phyloP scores from a whole-genome alignment of 768 basidiomycete species.

The Xerocomellus chrysenteron region DNA sequence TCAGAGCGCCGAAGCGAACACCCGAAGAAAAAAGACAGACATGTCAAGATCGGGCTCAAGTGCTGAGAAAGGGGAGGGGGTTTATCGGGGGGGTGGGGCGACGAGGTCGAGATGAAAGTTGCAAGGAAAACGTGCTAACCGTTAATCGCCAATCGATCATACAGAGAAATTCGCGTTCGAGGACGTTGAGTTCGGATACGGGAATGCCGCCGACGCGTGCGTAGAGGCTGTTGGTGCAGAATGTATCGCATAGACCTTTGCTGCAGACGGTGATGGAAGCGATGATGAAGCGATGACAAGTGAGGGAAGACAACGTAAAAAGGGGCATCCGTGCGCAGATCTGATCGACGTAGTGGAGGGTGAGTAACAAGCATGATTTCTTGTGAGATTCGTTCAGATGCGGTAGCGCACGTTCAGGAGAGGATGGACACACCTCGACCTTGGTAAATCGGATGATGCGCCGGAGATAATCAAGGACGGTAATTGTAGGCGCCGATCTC shows the following conservation, averaged over 20 bases:
- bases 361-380: conserved; percentile 80
- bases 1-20: conserved; percentile 4
- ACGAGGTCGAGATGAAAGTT: conserved; percentile 5
- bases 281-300: conserved; percentile 97
- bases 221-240: conserved; percentile 93
- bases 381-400: conserved; percentile 30
- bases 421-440: conserved; percentile 68
- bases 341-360: conserved; percentile 89
- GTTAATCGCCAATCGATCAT: conserved; percentile 94
- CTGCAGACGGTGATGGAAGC: conserved; percentile 87
- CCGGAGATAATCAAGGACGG: conserved; percentile 87
- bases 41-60: conserved; percentile 21
- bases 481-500: conserved; percentile 83
- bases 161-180: conserved; percentile 91
- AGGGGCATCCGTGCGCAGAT: conserved; percentile 83
- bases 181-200: conserved; percentile 85
- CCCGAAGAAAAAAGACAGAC: conserved; percentile 6
- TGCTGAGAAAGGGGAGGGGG: conserved; percentile 1
- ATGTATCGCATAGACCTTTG: conserved; percentile 94
- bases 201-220: conserved; percentile 96
- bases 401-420: background rate
- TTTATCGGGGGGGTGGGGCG: conserved; percentile 6
- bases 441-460: conserved; percentile 95
- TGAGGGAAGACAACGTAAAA: conserved; percentile 94
- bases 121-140: conserved; percentile 56